These are phyloP conservation scores for Pluteus cervinus DNA, from an alignment of 768 basidiomycete genomes.

Conservation along the genomic window DNA sequence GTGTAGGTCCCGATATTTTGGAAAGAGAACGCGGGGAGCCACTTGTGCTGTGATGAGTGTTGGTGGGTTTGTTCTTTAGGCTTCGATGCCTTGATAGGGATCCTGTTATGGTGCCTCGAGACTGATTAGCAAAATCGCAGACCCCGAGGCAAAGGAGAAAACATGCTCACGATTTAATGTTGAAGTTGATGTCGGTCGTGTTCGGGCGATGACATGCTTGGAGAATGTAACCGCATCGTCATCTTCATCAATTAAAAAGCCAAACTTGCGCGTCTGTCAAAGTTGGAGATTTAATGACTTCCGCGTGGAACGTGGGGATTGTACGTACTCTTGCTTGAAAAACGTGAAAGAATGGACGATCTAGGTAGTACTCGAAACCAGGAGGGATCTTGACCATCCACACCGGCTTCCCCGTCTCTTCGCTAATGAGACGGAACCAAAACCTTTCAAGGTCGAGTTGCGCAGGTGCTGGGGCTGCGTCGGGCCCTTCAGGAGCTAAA, in stretches of 20 bases:
- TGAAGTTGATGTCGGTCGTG: too few species aligned
- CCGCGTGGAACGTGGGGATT: conserved; percentile 1
- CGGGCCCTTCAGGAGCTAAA: conserved; percentile 25
- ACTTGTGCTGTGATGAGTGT: conserved; percentile 16
- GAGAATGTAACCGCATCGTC: conserved; percentile 37
- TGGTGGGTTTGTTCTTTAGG: conserved; percentile 26
- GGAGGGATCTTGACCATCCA: conserved; percentile 65
- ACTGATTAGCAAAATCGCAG: conserved; percentile 20
- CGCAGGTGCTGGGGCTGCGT: conserved; percentile 4
- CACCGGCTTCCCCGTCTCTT: conserved; percentile 49
- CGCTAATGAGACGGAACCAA: conserved; percentile 64
- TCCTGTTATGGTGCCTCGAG: too few species aligned
- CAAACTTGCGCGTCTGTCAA: conserved; percentile 46
- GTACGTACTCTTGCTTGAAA: conserved; percentile 77
- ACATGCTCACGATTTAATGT: too few species aligned
- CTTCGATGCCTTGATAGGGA: conserved; percentile 10
- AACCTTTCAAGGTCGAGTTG: conserved; percentile 26
- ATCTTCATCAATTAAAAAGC: conserved; percentile 46
- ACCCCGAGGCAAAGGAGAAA: too few species aligned
- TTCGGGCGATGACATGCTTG: conserved; percentile 29
- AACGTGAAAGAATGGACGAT: conserved; percentile 89
- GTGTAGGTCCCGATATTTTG: conserved; percentile 52
- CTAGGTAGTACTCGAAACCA: conserved; percentile 66
- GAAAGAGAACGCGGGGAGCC: conserved; percentile 25
- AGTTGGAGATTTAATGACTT: conserved; percentile 45